Conservation (phyloP, 495 filamentous ascomycete species). For the Xylaria curta region DNA sequence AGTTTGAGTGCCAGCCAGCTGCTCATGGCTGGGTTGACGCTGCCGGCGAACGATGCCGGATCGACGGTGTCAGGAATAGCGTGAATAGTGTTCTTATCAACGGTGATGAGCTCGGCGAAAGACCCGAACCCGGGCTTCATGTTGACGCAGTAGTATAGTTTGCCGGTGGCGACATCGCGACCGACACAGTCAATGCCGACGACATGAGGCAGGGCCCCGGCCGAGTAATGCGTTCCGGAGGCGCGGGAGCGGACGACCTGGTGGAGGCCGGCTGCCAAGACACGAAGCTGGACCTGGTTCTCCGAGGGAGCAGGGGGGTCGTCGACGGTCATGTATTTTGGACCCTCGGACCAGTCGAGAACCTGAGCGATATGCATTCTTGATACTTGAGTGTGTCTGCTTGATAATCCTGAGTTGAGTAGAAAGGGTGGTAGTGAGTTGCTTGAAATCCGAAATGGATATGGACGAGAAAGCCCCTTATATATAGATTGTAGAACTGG, state of each 20-base stretch:
- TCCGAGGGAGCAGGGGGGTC: constrained; percentile 36
- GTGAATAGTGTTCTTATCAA: constrained; percentile 37
- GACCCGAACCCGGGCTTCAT: constrained; percentile 40
- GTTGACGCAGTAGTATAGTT: constrained; percentile 50
- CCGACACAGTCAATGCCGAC: constrained; percentile 50
- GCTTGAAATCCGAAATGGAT: background rate
- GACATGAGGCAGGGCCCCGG: constrained; percentile 45
- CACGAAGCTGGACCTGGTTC: constrained; percentile 38
- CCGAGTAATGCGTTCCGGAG: constrained; percentile 49
- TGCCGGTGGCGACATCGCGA: constrained; percentile 37
- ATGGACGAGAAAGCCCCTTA: background rate
- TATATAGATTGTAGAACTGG: background rate
- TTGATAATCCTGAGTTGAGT: background rate
- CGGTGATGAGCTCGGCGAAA: constrained; percentile 47
- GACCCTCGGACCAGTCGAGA: constrained; percentile 37
- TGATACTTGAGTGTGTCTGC: background rate
- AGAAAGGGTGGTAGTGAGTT: background rate
- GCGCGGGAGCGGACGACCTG: constrained; percentile 52
- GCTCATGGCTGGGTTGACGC: constrained; percentile 54
- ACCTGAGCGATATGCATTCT: constrained; percentile 35
- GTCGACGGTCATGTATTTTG: constrained; percentile 31
- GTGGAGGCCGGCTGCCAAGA: constrained; percentile 51
- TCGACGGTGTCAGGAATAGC: constrained; percentile 46
- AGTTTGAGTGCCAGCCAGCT: constrained; percentile 52
- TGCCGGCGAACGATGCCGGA: constrained; percentile 48